phyloP scores from a whole-genome alignment of 2,329 filamentous ascomycete species.

The Hypomyces perniciosus region DNA sequence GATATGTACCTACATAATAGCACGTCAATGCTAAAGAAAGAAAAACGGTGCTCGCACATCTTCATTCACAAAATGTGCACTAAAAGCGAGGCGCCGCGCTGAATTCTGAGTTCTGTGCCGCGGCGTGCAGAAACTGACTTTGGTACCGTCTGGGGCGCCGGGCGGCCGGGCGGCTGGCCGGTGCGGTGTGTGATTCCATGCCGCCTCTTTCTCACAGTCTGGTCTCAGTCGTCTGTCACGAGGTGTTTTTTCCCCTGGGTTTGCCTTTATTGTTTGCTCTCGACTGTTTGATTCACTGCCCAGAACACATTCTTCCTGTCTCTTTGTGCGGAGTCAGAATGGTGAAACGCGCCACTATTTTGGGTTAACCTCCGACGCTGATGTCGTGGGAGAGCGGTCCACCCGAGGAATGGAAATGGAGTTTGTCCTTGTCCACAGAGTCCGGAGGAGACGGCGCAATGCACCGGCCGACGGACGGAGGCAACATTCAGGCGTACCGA shows the following conservation, averaged over 20 bases:
- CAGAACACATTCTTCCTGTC: neutral
- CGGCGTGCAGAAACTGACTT: slow-evolving; percentile 7
- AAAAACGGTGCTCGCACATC: too few species aligned
- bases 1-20: too few species aligned
- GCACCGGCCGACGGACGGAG: too few species aligned
- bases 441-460: too few species aligned
- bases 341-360: slow-evolving; percentile 8
- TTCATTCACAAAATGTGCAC: too few species aligned
- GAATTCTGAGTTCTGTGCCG: neutral
- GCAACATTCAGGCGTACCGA: too few species aligned
- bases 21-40: too few species aligned
- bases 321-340: neutral
- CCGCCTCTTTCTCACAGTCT: too few species aligned
- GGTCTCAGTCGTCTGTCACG: too few species aligned
- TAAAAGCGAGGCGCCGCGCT: neutral
- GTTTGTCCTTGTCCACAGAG: too few species aligned
- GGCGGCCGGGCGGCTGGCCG: neutral
- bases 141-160: slow-evolving; percentile 10
- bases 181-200: neutral
- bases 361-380: neutral
- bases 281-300: neutral
- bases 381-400: too few species aligned
- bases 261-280: neutral
- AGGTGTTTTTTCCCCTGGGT: too few species aligned
- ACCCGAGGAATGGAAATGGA: slow-evolving; percentile 1